phyloP scores from a whole-genome alignment of 352 stramenopile genomes.

The Globisporangium heterothallicum region DNA sequence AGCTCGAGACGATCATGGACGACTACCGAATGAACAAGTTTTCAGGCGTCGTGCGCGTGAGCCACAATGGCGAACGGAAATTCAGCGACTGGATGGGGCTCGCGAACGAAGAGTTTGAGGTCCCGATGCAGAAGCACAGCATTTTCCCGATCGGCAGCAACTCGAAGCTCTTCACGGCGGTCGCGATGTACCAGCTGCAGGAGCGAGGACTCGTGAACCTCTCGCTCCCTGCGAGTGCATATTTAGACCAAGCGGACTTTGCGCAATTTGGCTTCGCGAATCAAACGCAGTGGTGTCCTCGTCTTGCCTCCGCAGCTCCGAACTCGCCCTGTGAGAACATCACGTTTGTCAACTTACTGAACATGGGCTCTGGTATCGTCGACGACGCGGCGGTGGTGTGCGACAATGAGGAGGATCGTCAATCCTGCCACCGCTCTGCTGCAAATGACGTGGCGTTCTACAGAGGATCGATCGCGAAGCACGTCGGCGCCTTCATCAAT shows the following conservation, averaged over 20 bases:
- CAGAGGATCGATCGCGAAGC: constrained; percentile 21
- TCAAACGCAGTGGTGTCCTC: constrained; percentile 46
- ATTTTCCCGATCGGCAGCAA: constrained; percentile 58
- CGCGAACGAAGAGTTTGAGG: constrained; percentile 43
- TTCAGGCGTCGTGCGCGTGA: constrained; percentile 46
- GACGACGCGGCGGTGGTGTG: constrained; percentile 11
- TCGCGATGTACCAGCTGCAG: constrained; percentile 59
- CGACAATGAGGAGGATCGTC: no score
- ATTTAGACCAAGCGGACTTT: constrained; percentile 39
- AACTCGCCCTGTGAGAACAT: constrained; percentile 31
- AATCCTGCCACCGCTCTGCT: constrained; percentile 14
- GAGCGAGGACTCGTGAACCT: constrained; percentile 37
- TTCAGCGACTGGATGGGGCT: constrained; percentile 35
- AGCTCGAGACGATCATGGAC: constrained; percentile 25
- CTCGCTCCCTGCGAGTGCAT: constrained; percentile 23
- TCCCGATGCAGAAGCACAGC: constrained; percentile 36
- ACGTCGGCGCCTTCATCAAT: constrained; percentile 48
- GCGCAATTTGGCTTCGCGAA: constrained; percentile 38
- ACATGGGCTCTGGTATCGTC: constrained; percentile 49
- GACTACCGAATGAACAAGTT: constrained; percentile 29
- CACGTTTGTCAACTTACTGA: constrained; percentile 62
- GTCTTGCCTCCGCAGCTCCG: not conserved
- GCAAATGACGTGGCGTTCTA: constrained; percentile 15
- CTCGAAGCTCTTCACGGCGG: constrained; percentile 46
- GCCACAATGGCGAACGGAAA: constrained; percentile 41